These are phyloP conservation scores for Penicillium sp. DNA, from an alignment of 2,329 filamentous ascomycete species.

Conservation along the genomic window DNA sequence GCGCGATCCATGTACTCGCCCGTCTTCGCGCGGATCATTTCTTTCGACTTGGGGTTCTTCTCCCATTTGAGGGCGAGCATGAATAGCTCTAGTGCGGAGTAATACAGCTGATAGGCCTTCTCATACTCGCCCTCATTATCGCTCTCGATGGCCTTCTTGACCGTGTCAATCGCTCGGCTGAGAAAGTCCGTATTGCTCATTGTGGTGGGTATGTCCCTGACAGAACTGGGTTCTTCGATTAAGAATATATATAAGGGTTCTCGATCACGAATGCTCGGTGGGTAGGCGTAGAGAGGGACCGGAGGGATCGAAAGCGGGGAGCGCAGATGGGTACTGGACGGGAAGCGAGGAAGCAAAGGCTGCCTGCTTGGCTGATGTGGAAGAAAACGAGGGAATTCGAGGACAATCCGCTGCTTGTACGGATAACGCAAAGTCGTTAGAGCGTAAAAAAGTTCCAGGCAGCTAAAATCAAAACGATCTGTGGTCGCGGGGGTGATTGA, in stretches of 20 bases:
- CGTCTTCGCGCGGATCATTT: conserved; percentile 95
- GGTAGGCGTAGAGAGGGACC: neutral
- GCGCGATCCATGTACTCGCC: conserved; percentile 98
- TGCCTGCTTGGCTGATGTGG: conserved; percentile 10
- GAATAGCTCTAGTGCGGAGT: conserved; percentile 93
- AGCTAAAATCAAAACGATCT: neutral
- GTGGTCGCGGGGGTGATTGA: conserved; percentile 11
- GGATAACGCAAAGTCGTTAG: neutral
- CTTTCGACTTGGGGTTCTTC: conserved; percentile 96
- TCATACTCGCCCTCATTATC: conserved; percentile 97
- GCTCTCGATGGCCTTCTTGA: conserved; percentile 96
- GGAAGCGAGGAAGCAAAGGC: neutral
- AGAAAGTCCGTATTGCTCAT: conserved; percentile 99
- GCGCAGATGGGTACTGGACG: neutral
- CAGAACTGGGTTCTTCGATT: neutral
- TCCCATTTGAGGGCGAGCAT: conserved; percentile 99
- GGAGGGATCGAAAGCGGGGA: conserved; percentile 14
- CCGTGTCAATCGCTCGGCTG: conserved; percentile 92
- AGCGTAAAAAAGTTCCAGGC: neutral
- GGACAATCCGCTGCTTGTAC: neutral
- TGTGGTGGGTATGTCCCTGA: neutral
- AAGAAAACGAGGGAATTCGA: conserved; percentile 11
- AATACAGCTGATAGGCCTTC: conserved; percentile 95
- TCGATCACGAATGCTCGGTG: neutral
- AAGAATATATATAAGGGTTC: neutral